Conservation (phyloP, 257 asterid species). For the Misopates orontium region DNA sequence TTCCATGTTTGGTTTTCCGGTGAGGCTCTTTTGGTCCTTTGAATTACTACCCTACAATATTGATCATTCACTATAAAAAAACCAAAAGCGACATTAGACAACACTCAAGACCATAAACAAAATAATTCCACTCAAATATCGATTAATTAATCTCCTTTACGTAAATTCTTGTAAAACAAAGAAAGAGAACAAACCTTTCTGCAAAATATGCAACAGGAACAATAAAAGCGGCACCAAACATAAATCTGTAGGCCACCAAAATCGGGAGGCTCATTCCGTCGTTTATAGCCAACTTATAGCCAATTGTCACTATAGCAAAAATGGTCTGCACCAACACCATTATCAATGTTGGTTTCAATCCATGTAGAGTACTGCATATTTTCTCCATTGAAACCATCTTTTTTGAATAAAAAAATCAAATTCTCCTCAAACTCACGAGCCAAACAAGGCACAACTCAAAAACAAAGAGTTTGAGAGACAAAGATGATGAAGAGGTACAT, state of each 20-base stretch:
- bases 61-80: too few relatives aligned
- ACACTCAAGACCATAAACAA: too few relatives aligned
- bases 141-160: not conserved
- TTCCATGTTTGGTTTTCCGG: too few relatives aligned
- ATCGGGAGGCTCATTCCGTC: constrained; percentile 61
- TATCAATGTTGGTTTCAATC: constrained; percentile 52
- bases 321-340: constrained; percentile 46
- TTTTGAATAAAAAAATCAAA: not conserved
- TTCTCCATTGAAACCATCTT: constrained; percentile 21
- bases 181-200: constrained; percentile 44
- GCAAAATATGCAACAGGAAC: constrained; percentile 47
- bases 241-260: constrained; percentile 49
- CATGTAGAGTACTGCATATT: constrained; percentile 33
- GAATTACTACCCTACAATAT: too few relatives aligned
- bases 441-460: too few relatives aligned
- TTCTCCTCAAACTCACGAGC: too few relatives aligned
- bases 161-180: not conserved
- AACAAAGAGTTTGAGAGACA: too few relatives aligned
- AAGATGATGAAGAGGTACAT: not conserved
- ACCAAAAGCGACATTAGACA: too few relatives aligned
- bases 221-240: constrained; percentile 59
- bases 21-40: too few relatives aligned
- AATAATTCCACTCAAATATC: not conserved
- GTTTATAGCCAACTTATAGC: constrained; percentile 50
- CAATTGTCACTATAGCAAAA: constrained; percentile 39